Base-by-base conservation (phyloP, 441 rosid genomes). In the Jatropha multifida region DNA sequence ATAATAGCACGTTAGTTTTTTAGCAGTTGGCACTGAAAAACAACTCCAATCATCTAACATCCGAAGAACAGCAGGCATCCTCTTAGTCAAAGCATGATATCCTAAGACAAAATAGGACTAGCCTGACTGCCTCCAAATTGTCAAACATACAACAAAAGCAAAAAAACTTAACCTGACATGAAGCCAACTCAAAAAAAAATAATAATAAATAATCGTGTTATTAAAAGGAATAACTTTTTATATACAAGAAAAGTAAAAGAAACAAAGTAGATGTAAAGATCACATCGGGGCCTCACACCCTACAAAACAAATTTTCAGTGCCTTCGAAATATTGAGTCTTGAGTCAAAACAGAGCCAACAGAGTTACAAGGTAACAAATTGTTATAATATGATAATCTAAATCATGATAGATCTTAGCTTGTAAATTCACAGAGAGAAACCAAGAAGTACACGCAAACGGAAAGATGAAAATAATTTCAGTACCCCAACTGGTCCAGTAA, bases 401-500 rank as follows among this genome's bases (percentile, higher is more conserved):
- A 58, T 9, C 9, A n/a, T 37, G 54, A 41, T 40, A 38, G 23
- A 67, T 8, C 12, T 4, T 44, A 6, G 17, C 20, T 38, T 20
- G 61, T 26, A 27, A 73, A 73, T 48, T 51, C 17, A 18, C 18
- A 27, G 7, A 48, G 18, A 61, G 11, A 70, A 69, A 41, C 17
- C 11, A 42, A 75, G 17, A 38, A 56, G 56, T 8, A 75, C 79
- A 69, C 26, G 79, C 54, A 37, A 8, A 42, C 73, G 63, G 59
- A 61, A 69, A 73, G 55, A 68, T 80, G 74, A 77, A 76, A 48
- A 67, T 38, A 66, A 20, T 64, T 54, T 77, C 81, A 82, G 54
- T 87, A 93, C 99, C 99, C 99, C 98, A 68, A 78, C 83, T 51
- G 96, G 98, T 77, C 99, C 99, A 17, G 87, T 81, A 73, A 95